Base-by-base conservation (phyloP, 2,329 filamentous ascomycete species). In the Epichloe sp. region DNA sequence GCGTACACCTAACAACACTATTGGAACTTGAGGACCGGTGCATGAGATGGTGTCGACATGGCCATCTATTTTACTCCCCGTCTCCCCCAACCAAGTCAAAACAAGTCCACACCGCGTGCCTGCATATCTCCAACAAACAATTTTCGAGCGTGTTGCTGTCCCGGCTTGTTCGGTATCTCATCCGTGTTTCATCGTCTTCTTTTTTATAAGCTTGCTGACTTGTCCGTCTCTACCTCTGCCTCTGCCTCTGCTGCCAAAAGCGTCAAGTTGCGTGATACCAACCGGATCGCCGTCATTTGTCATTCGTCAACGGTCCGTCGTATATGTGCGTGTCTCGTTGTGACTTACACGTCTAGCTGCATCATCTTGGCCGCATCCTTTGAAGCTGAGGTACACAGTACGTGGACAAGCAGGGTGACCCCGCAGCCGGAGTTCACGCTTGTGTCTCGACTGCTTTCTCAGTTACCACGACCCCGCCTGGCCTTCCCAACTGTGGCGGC, bases 101-200 rank as follows among this genome's bases (percentile, higher is more conserved):
- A 34, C 23, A 11, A 37, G 23, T 23, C 23, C 45, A n/a, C 23
- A 40, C 31, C 3, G 40, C 19, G 36, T 37, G 23, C 36, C 14
- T 40, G 15, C 5, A 1, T 36, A 14, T 47, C 38, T 23, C 42
- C 44, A 17, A 31, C 4, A 15, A 37, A 36, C 38, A 17, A 21
- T 37, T 40, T 19, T 35, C 17, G 19, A 42, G 31, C 50, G 6
- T 23, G 21, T 48, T 47, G 35, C 21, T 44, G 2, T 36, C 37
- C 45, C 45, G 50, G 50, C 45, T 48, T 48, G 31, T 52, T 52
- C 50, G 50, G 50, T 43, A 21, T 43, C 45, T n/a, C 42, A 40
- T 52, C 50, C 40, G 50, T 36, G 40, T 48, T 44, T 10, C 44
- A 36, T 40, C 49, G 19, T 37, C 36, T 14, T 43, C 14, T 47